Conservation (phyloP, 83 land plant genomes). For the Picea abies region DNA sequence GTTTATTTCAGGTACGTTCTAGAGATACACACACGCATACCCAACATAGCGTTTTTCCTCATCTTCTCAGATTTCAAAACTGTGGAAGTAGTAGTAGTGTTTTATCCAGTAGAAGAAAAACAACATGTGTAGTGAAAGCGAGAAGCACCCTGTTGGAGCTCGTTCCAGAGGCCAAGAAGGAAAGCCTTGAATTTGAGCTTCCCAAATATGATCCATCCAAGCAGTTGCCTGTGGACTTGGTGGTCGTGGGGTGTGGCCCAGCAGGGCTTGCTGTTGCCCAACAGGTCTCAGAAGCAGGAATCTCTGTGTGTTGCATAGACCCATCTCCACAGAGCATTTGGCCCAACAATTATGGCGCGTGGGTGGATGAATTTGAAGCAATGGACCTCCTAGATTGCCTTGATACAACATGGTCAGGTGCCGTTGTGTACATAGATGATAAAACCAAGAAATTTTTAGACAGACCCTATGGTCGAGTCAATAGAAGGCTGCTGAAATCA, state of each 20-base stretch:
- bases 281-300: constrained; percentile 82
- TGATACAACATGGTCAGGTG: constrained; percentile 91
- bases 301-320: constrained; percentile 88
- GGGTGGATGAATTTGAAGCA: constrained; percentile 98
- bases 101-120: neutral
- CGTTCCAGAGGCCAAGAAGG: constrained; percentile 76
- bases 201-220: constrained; percentile 66
- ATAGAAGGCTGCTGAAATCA: constrained; percentile 78
- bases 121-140: constrained; percentile 26
- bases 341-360: constrained; percentile 98
- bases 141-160: constrained; percentile 74
- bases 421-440: constrained; percentile 78
- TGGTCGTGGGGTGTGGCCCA: constrained; percentile 94
- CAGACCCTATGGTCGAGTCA: constrained; percentile 90
- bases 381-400: constrained; percentile 93
- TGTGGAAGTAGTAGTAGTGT: neutral
- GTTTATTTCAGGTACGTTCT: neutral
- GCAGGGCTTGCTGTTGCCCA: constrained; percentile 96
- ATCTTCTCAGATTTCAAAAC: neutral
- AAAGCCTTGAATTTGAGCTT: constrained; percentile 80
- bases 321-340: constrained; percentile 87
- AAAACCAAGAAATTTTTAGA: constrained; percentile 49
- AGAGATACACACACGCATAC: neutral
- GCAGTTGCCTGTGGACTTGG: constrained; percentile 55
- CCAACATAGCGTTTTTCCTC: neutral